Evolutionary conservation across 805 yeast species (phyloP).

Genomic region (Pichia nakasei): DNA sequence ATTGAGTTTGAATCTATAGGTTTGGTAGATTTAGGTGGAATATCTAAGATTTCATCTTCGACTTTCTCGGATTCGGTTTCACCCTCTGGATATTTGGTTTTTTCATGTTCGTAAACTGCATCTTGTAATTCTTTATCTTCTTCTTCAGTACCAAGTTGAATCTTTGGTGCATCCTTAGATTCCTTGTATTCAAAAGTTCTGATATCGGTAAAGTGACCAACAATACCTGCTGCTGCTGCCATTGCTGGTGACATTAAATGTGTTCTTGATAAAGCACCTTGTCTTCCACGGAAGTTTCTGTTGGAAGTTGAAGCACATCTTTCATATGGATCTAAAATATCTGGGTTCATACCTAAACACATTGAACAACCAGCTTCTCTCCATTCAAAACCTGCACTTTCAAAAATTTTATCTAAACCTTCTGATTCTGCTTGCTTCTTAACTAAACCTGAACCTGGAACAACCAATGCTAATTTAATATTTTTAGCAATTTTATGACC

Average conservation of each 20-base stretch:
- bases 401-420: conserved; percentile 86
- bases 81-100: conserved; percentile 47
- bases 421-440: conserved; percentile 90
- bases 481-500: conserved; percentile 81
- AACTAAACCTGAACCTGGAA: conserved; percentile 96
- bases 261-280: conserved; percentile 93
- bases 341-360: conserved; percentile 99
- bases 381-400: conserved; percentile 95
- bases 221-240: conserved; percentile 98
- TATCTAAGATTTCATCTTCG: conserved; percentile 53
- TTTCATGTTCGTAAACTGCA: conserved; percentile 63
- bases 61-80: conserved; percentile 38
- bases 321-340: conserved; percentile 87
- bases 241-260: conserved; percentile 98
- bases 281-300: conserved; percentile 98
- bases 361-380: conserved; percentile 99
- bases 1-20: conserved; percentile 29
- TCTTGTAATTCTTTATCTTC: conserved; percentile 49
- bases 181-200: conserved; percentile 65
- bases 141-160: conserved; percentile 36
- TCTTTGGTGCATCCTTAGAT: conserved; percentile 48
- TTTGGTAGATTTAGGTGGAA: conserved; percentile 40
- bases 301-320: conserved; percentile 98
- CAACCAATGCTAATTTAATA: conserved; percentile 79
- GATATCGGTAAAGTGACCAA: conserved; percentile 85